Base-by-base conservation (phyloP, 768 basidiomycete genomes). In the Suillus subluteus region DNA sequence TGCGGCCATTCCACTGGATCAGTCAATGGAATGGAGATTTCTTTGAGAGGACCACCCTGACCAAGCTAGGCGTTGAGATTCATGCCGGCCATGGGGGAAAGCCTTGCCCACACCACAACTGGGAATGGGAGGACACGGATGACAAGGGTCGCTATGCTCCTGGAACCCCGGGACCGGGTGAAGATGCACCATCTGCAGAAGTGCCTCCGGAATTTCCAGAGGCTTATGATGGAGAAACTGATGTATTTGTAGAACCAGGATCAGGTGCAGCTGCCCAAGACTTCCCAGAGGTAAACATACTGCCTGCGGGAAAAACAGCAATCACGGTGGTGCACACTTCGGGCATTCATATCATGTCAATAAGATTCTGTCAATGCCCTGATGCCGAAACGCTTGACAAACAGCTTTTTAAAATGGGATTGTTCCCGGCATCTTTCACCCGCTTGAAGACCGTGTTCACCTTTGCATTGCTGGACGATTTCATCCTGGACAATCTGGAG, bases 401-500 rank as follows among this genome's bases (percentile, higher is more conserved):
- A 8, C 58, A 59, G 18, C 8, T 59, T 12, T 38, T 59, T 13
- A 15, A 38, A 37, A 37, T 59, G n/a, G 58, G 58, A 2, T 0
- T 59, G 18, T 59, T 59, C 18, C 58, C 35, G 8, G 58, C 58
- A 6, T 59, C 35, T 0, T 59, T 59, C 18, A 38, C 26, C 37
- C 15, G 41, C 1, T 35, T 18, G 2, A 37, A 43, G n/a, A 59
- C 35, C 0, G 58, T 18, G 0, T 59, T 59, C 35, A 59, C 58
- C 9, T 59, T 59, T 9, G 6, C 12, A 18, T 61, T 64, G 35
- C 63, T 64, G 37, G 58, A 64, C 16, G 58, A 64, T 16, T 64
- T 64, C 15, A 30, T 41, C 6, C 23, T 18, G 5, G 58, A 64
- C 48, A 58, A 64, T 11, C 54, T 64, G 16, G 35, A 64, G 37